phyloP scores from a whole-genome alignment of 2,329 filamentous ascomycete species.

The Aurifilum marmelostoma region DNA sequence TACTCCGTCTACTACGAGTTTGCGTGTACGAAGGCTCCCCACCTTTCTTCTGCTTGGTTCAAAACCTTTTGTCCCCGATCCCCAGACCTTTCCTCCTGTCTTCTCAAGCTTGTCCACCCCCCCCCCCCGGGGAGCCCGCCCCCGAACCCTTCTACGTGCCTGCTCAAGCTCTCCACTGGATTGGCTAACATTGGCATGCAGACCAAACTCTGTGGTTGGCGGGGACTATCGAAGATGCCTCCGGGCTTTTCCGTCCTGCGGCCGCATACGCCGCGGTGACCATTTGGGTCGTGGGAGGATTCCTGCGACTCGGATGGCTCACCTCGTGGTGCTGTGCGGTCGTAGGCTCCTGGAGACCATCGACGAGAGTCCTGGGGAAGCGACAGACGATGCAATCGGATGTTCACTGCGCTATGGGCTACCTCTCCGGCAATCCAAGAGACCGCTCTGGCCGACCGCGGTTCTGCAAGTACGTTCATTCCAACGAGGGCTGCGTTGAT shows the following conservation, averaged over 20 bases:
- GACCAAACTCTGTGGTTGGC: constrained; percentile 2
- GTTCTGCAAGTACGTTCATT: neutral
- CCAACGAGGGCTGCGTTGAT: constrained; percentile 8
- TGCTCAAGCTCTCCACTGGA: neutral
- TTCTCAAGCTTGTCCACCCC: neutral
- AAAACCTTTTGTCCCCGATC: neutral
- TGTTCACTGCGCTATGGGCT: constrained; percentile 9
- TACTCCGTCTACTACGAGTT: constrained; percentile 22
- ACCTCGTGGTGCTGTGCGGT: constrained; percentile 18
- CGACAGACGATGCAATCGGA: constrained; percentile 21
- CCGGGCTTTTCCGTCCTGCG: neutral
- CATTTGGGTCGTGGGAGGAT: constrained; percentile 18
- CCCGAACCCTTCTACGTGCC: too few species aligned
- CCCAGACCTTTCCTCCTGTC: neutral
- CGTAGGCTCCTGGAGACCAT: constrained; percentile 8
- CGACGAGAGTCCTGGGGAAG: constrained; percentile 7
- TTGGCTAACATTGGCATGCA: neutral
- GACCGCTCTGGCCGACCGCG: constrained; percentile 11
- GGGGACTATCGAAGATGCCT: neutral
- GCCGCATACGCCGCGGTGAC: neutral
- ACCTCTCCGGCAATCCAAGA: neutral
- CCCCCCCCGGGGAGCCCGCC: too few species aligned
- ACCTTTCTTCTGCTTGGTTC: neutral
- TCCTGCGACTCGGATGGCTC: constrained; percentile 17
- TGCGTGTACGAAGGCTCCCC: constrained; percentile 14